Evolutionary conservation across 108 stramenopile species (phyloP).

Genomic region (Nitzschia putrida): DNA sequence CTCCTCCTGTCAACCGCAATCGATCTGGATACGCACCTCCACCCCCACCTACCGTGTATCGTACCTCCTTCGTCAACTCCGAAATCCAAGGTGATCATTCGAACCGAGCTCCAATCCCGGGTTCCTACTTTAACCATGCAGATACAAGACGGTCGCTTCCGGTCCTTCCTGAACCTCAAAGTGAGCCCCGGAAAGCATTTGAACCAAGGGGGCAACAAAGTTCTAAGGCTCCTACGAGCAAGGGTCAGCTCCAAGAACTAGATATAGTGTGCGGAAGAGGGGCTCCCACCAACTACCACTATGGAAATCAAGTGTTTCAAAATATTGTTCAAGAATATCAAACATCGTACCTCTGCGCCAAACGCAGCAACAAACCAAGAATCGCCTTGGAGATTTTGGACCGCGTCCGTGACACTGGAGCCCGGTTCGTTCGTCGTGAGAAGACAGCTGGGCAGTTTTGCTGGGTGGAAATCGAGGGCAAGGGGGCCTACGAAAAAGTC

Average conservation of each 20-base stretch:
- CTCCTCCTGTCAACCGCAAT: not conserved
- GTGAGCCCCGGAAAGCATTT: not conserved
- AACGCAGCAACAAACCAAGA: slow-evolving; percentile 54
- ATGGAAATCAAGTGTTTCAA: slow-evolving; percentile 46
- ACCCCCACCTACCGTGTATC: not conserved
- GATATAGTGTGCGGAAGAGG: slow-evolving; percentile 55
- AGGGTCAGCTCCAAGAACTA: slow-evolving; percentile 25
- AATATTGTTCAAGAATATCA: slow-evolving; percentile 33
- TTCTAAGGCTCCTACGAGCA: not conserved
- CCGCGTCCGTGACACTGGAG: slow-evolving; percentile 48
- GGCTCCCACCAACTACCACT: slow-evolving; percentile 46
- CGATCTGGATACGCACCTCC: slow-evolving; percentile 1
- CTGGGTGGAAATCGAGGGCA: slow-evolving; percentile 62
- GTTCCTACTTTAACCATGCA: not conserved
- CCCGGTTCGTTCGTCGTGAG: slow-evolving; percentile 54
- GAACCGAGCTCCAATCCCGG: not conserved
- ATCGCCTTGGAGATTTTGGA: slow-evolving; percentile 66
- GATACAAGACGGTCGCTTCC: too few relatives aligned
- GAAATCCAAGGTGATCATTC: not conserved
- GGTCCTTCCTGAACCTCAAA: too few relatives aligned
- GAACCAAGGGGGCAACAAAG: not conserved
- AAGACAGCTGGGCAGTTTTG: slow-evolving; percentile 25
- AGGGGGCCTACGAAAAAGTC: slow-evolving; percentile 65
- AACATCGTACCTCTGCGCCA: slow-evolving; percentile 38
- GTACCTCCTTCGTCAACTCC: not conserved